These are phyloP conservation scores for Phytopythium oedochilum DNA, from an alignment of 352 stramenopile genomes.

Conservation along the genomic window DNA sequence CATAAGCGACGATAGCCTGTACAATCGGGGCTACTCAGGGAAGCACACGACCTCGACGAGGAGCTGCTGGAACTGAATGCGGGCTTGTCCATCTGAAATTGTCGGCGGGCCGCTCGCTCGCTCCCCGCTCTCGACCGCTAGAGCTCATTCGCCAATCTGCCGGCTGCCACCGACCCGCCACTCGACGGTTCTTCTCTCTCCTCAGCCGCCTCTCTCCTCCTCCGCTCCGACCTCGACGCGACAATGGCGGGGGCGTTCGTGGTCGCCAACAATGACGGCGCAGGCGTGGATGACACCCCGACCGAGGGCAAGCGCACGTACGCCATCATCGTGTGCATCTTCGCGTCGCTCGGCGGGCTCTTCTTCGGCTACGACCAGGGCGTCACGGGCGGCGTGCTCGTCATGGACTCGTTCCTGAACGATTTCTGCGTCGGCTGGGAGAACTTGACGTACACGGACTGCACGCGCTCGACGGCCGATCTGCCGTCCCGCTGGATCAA, in stretches of 20 bases:
- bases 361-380: constrained; percentile 42
- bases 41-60: too few species aligned
- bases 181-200: neutral
- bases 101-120: neutral
- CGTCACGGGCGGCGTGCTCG: constrained; percentile 29
- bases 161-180: neutral
- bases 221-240: neutral
- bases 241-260: constrained; percentile 6
- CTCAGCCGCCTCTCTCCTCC: neutral
- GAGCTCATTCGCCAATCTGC: constrained; percentile 2
- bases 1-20: too few species aligned
- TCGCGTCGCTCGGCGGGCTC: constrained; percentile 29
- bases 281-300: neutral
- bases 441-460: constrained; percentile 18
- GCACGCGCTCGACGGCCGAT: constrained; percentile 8
- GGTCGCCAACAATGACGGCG: neutral
- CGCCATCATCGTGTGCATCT: constrained; percentile 33
- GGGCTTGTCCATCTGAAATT: neutral
- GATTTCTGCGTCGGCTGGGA: constrained; percentile 28
- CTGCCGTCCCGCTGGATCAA: constrained; percentile 21
- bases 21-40: too few species aligned
- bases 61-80: too few species aligned
- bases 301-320: constrained; percentile 25
- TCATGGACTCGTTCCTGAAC: constrained; percentile 32
- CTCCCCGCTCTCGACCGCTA: neutral